Evolutionary conservation across 352 stramenopile species (phyloP).

Genomic region (Globisporangium sylvaticum): DNA sequence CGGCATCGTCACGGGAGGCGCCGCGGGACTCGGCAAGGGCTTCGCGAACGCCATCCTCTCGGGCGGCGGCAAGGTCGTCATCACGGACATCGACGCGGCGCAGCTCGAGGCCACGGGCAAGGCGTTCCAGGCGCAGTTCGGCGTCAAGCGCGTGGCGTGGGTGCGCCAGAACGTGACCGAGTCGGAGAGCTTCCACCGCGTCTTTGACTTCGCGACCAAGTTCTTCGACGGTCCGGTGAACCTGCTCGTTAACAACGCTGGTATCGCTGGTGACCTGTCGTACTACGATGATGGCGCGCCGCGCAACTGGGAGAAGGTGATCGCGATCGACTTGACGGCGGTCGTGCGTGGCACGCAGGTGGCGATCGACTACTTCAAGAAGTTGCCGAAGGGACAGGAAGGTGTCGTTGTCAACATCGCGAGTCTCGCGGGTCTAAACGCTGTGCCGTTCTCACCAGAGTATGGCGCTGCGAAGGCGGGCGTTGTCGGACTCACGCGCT

Average conservation of each 20-base stretch:
- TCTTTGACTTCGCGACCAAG: constrained; percentile 53
- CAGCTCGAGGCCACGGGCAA: constrained; percentile 55
- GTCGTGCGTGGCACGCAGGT: constrained; percentile 69
- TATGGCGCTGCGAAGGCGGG: constrained; percentile 77
- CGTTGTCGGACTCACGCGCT: constrained; percentile 74
- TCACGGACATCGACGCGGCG: constrained; percentile 70
- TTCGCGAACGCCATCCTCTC: constrained; percentile 58
- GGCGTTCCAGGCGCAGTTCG: constrained; percentile 48
- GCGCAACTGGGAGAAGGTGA: constrained; percentile 50
- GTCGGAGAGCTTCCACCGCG: constrained; percentile 48
- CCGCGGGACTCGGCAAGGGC: constrained; percentile 54
- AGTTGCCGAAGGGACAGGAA: constrained; percentile 52
- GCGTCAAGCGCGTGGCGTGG: constrained; percentile 51
- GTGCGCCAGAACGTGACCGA: constrained; percentile 72
- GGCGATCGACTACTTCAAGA: constrained; percentile 52
- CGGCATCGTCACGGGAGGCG: constrained; percentile 69
- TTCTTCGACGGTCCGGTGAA: constrained; percentile 67
- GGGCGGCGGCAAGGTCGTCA: constrained; percentile 53
- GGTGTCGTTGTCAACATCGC: constrained; percentile 36
- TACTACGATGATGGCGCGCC: constrained; percentile 43
- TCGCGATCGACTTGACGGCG: constrained; percentile 68
- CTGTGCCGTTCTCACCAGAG: constrained; percentile 51
- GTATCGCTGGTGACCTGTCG: constrained; percentile 51
- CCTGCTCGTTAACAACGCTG: constrained; percentile 78
- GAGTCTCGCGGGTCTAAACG: constrained; percentile 14